A percentile compares a stretch with the other conserved stretches of the same genome.
phyloP scores from a whole-genome alignment of 371 early-diverging fungal genomes.

The Chytridium lagenaria region DNA sequence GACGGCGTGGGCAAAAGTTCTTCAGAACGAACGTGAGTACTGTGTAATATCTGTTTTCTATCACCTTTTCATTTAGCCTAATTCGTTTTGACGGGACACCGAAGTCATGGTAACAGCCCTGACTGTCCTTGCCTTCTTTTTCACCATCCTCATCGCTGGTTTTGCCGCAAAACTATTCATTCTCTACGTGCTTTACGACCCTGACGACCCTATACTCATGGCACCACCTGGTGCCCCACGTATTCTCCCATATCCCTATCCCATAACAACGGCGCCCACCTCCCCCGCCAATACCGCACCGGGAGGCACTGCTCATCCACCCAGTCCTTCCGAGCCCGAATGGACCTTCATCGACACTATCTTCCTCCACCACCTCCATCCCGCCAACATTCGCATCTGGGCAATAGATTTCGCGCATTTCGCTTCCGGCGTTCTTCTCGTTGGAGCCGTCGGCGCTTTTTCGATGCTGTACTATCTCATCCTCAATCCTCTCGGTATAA shows the following conservation, averaged over 20 bases:
- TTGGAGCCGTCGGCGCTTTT: constrained; percentile 34
- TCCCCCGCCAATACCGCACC: background rate
- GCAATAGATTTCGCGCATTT: constrained; percentile 33
- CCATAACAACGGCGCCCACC: background rate
- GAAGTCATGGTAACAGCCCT: constrained; percentile 38
- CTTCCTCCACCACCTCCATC: constrained; percentile 18
- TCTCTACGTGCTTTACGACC: constrained; percentile 12
- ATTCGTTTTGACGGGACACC: background rate
- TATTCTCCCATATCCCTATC: background rate
- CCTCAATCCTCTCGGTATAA: constrained; percentile 25
- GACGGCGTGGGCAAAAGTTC: constrained; percentile 38
- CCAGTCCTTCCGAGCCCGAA: too few species aligned
- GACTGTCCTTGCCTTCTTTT: constrained; percentile 35
- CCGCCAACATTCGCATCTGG: constrained; percentile 12
- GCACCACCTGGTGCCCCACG: background rate
- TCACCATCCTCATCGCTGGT: constrained; percentile 33
- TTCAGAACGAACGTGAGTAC: constrained; percentile 38
- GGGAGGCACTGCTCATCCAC: too few species aligned
- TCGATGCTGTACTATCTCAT: constrained; percentile 27
- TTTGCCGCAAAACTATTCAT: constrained; percentile 34
- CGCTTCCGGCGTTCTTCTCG: constrained; percentile 28
- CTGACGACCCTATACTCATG: constrained; percentile 16
- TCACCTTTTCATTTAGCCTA: background rate
- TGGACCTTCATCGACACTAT: too few species aligned
- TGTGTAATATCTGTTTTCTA: background rate